Base-by-base conservation (phyloP, 345 rosid genomes). In the Garcia nutans region DNA sequence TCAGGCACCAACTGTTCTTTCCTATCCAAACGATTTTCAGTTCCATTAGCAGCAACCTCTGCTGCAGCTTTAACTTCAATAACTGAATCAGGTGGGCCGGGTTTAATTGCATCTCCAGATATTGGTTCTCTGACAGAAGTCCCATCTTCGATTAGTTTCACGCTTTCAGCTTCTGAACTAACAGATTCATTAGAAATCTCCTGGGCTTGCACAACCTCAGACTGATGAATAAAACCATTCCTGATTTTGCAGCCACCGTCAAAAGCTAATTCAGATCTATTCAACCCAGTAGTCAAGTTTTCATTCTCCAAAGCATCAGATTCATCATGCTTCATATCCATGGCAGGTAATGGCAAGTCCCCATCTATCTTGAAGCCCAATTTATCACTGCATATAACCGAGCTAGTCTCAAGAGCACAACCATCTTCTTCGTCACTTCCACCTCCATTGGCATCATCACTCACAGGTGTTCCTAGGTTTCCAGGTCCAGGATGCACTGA, bases 351-450 rank as follows among this genome's bases (percentile, higher is more conserved):
- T 47, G 86, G 87, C 59, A 82, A 74, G 73, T 83, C 85, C 76
- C 74, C 81, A 24, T 82, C 88, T 72, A 76, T 79, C 77, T 82
- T 81, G 15, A 86, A 76, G 54, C 82, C 83, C 61, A 78, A 81
- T 79, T 85, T 88, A 62, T 83, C 85, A 73, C 72, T 82, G 72
- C 86, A 79, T 45, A 74, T 70, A 63, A 71, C 88, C 24, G 89
- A 81, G 80, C 86, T 79, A 74, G 84, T 86, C 86, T 87, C 91
- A 68, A 87, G 64, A 24, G 78, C 82, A 84, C 87, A 84, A 28
- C 85, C 90, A 82, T 89, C 93, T 79, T 92, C 98, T 68, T 82
- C 65, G 76, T 88, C 98, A 81, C 94, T 91, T 66, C 88, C 99
- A 75, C 90, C 93, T 74, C 90, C 90, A 85, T 84, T 79, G 58